Evolutionary conservation across 169 alveolate genomes (phyloP), one percentile per base, ranked within the genome.

Genomic region (Perkinsus chesapeaki): DNA sequence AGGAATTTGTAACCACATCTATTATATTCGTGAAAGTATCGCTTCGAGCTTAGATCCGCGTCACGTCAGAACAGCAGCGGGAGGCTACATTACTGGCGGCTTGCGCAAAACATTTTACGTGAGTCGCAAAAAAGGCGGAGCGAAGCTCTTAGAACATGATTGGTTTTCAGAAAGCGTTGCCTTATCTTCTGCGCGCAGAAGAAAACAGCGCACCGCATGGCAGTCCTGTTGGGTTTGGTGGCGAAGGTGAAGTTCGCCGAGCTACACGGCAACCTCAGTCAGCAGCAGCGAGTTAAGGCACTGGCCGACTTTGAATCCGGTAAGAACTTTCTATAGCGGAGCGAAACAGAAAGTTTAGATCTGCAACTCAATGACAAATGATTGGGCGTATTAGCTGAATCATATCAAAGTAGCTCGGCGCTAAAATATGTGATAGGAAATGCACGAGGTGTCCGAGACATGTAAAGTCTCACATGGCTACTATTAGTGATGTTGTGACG

Each of bases 211-310:
- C 99, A 98, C 92, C 94, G 99, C 93, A 96, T 97, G 95, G 95
- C 96, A 39, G 93, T 98, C 39, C 91, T 98, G 31, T 97, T 98
- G 93, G 95, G 94, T 27, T 93, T 98, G 43, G 94, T 97, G 72
- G 98, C 98, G 9, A 60, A 60, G 82, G 94, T 98, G 91, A 95
- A 96, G 94, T 97, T 98, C 73, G 98, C 98, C 39, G 99, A 98
- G 94, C 96, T 99, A 20, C 99, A 99, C 95, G 99, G 99, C 0
- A 98, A 98, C 93, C 94, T 98, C 48, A 94, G 98, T 39, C 99
- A 99, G 94, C 96, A 97, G 48, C 97, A 98, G 94, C 96, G 99
- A 60, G 82, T 60, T 34, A 60, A 60, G 82, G 82, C 82, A 12
- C 82, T 60, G 12, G 82, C 82, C 3, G 82, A 60, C 31, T 60